These are phyloP conservation scores for Nepenthes alata DNA, from an alignment of 179 eudicot genomes.

Conservation along the genomic window DNA sequence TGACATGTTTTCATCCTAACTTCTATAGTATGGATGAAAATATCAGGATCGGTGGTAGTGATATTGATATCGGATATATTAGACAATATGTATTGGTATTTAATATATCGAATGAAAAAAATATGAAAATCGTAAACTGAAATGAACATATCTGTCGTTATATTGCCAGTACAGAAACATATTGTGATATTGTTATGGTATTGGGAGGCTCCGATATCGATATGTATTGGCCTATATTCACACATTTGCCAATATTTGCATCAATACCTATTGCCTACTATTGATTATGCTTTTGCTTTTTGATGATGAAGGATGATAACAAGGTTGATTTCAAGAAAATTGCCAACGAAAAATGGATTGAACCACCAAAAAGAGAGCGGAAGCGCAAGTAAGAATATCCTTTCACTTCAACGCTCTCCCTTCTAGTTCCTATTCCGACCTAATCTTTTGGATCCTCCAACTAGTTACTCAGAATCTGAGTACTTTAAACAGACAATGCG, in stretches of 20 bases:
- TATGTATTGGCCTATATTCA: too few relatives aligned
- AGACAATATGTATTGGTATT: too few relatives aligned
- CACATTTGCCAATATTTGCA: neutral
- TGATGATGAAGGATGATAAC: constrained; percentile 59
- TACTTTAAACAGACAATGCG: constrained; percentile 99
- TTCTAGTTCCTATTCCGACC: neutral
- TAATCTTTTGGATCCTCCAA: constrained; percentile 3
- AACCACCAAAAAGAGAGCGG: constrained; percentile 91
- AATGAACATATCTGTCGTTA: too few relatives aligned
- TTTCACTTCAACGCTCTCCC: neutral
- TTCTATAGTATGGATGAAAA: too few relatives aligned
- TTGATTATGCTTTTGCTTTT: neutral
- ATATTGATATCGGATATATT: too few relatives aligned
- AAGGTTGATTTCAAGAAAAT: constrained; percentile 87
- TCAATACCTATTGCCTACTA: neutral
- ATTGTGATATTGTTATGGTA: too few relatives aligned
- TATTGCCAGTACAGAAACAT: too few relatives aligned
- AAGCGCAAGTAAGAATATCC: constrained; percentile 71
- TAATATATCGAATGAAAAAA: too few relatives aligned
- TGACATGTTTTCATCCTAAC: too few relatives aligned
- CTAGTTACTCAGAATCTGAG: constrained; percentile 88
- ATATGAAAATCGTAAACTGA: too few relatives aligned
- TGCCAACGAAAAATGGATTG: constrained; percentile 83
- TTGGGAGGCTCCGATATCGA: too few relatives aligned
- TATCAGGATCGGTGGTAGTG: too few relatives aligned